Percentiles rank a stretch among this genome's conserved stretches.
phyloP scores from a whole-genome alignment of 2,329 filamentous ascomycete genomes.

The Aspergillus hortae region DNA sequence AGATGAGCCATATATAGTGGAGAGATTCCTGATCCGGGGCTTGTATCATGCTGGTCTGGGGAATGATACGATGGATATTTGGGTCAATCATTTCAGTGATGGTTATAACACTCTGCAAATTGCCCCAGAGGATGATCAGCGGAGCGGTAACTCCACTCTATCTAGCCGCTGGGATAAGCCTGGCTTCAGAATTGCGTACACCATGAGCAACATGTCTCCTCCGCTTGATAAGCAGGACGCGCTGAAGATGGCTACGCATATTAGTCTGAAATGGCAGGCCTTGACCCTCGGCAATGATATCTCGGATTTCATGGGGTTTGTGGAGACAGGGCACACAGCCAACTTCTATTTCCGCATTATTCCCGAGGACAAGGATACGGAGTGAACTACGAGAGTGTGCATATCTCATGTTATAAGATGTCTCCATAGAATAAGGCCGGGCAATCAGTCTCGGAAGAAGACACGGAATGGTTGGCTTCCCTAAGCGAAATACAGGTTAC shows the following conservation, averaged over 20 bases:
- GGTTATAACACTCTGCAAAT: not conserved
- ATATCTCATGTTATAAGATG: too few relatives aligned
- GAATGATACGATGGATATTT: not conserved
- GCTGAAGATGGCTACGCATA: not conserved
- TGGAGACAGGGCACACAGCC: not conserved
- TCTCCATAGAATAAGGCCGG: too few relatives aligned
- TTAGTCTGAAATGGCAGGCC: not conserved
- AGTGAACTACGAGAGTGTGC: not conserved
- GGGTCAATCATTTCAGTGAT: conserved; percentile 3
- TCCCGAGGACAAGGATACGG: not conserved
- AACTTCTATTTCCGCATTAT: conserved; percentile 6
- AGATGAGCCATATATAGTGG: not conserved
- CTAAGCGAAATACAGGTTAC: too few relatives aligned
- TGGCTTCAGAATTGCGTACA: not conserved
- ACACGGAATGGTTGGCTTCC: too few relatives aligned
- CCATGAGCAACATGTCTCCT: not conserved
- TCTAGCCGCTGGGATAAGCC: not conserved
- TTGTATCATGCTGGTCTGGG: not conserved
- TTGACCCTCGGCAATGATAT: not conserved
- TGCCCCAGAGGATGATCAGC: not conserved
- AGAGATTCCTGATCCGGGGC: conserved; percentile 3
- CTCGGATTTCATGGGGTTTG: conserved; percentile 3
- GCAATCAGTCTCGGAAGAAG: too few relatives aligned
- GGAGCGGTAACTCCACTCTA: not conserved
- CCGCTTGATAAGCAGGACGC: not conserved